Evolutionary conservation across 1,284 basidiomycete species (phyloP).

Genomic region (Ceraceosorus bombacis): DNA sequence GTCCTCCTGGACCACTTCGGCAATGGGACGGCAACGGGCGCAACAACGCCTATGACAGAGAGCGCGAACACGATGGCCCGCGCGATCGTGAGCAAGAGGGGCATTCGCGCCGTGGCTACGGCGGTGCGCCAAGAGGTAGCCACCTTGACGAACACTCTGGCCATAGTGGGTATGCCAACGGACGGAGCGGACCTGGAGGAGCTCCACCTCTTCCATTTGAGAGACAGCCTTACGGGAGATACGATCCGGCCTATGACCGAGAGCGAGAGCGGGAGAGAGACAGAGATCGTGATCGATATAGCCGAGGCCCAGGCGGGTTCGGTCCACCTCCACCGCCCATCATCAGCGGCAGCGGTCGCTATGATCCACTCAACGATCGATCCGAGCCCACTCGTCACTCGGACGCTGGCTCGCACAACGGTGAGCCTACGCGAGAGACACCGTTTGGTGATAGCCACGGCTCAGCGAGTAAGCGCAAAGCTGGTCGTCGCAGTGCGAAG

Average conservation of each 20-base stretch:
- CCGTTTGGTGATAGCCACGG: background rate
- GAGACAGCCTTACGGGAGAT: background rate
- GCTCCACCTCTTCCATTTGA: background rate
- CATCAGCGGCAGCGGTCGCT: background rate
- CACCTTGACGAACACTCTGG: background rate
- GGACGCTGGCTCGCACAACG: background rate
- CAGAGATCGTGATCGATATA: too few relatives aligned
- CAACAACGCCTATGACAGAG: slow-evolving; percentile 22
- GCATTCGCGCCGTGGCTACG: slow-evolving; percentile 5
- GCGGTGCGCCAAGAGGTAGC: background rate
- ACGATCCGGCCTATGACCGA: background rate
- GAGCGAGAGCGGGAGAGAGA: background rate
- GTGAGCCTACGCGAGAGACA: background rate
- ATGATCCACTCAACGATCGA: slow-evolving; percentile 4
- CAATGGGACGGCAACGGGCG: background rate
- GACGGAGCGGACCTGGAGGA: background rate
- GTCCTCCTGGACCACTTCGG: slow-evolving; percentile 16
- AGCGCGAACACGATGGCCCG: slow-evolving; percentile 27
- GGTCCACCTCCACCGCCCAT: background rate
- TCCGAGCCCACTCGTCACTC: slow-evolving; percentile 2
- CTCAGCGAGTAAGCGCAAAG: background rate
- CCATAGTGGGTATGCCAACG: slow-evolving; percentile 1
- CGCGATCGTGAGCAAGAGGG: slow-evolving; percentile 22
- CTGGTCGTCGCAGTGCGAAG: background rate
- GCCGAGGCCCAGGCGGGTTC: too few relatives aligned